Evolutionary conservation across 1,139 yeast species (phyloP).

Genomic region (Suhomyces bribrorum): DNA sequence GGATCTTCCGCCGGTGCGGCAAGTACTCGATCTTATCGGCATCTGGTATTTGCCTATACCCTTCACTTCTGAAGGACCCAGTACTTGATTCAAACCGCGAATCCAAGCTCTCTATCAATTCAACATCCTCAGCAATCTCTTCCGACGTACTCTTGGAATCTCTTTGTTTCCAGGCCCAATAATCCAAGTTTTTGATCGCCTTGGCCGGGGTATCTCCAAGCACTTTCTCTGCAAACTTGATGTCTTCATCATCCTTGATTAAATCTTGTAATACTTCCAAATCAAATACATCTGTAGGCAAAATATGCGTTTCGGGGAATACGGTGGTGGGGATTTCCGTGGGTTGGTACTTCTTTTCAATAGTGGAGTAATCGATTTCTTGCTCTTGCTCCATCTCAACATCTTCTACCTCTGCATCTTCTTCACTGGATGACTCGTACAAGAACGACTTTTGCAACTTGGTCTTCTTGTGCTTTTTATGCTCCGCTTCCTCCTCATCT

Average conservation of each 20-base stretch:
- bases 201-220: slow-evolving; percentile 30
- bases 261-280: slow-evolving; percentile 53
- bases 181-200: slow-evolving; percentile 45
- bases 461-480: slow-evolving; percentile 18
- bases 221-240: slow-evolving; percentile 50
- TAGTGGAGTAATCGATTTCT: slow-evolving; percentile 25
- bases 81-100: slow-evolving; percentile 45
- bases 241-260: slow-evolving; percentile 76
- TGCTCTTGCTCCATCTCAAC: slow-evolving; percentile 11
- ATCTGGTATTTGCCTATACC: slow-evolving; percentile 74
- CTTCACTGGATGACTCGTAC: slow-evolving; percentile 22
- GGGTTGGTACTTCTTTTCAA: slow-evolving; percentile 48
- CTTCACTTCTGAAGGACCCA: slow-evolving; percentile 74
- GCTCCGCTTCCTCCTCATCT: slow-evolving; percentile 22
- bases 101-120: slow-evolving; percentile 34
- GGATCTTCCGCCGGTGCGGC: slow-evolving; percentile 67
- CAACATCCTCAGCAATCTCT: slow-evolving; percentile 31
- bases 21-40: slow-evolving; percentile 71
- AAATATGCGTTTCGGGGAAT: slow-evolving; percentile 41
- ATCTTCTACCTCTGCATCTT: slow-evolving; percentile 12
- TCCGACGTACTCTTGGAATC: slow-evolving; percentile 28
- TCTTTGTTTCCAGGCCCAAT: slow-evolving; percentile 70
- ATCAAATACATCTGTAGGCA: slow-evolving; percentile 35
- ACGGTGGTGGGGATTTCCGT: slow-evolving; percentile 53
- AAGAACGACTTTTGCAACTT: slow-evolving; percentile 25